Conservation (phyloP, 352 stramenopile genomes). For the Nothophytophthora sp. region DNA sequence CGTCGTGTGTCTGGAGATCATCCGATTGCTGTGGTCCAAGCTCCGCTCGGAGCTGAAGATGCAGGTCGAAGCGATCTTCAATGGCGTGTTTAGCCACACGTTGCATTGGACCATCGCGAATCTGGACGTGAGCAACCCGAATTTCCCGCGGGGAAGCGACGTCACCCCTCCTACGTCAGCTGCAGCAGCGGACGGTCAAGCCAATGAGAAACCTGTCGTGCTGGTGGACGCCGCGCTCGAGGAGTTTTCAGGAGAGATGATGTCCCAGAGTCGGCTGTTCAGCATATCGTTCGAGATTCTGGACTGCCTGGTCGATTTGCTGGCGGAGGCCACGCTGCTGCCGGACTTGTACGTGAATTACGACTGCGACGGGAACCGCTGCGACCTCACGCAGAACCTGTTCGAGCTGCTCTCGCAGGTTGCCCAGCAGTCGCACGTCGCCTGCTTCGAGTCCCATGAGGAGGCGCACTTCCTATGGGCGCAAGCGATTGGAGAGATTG, state of each 20-base stretch:
- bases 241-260: constrained; percentile 62
- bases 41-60: constrained; percentile 75
- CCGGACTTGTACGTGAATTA: constrained; percentile 99
- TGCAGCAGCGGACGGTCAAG: background rate
- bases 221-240: constrained; percentile 55
- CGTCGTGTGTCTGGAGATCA: constrained; percentile 59
- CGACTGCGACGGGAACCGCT: constrained; percentile 98
- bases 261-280: constrained; percentile 55
- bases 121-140: constrained; percentile 61
- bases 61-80: constrained; percentile 78
- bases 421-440: constrained; percentile 57
- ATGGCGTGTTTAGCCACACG: constrained; percentile 67
- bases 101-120: constrained; percentile 70
- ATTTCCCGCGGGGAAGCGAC: constrained; percentile 51
- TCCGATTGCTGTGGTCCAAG: constrained; percentile 78
- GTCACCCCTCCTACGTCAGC: background rate
- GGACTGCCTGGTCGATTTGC: constrained; percentile 96
- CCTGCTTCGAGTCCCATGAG: constrained; percentile 74
- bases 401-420: constrained; percentile 94
- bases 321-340: constrained; percentile 94
- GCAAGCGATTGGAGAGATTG: constrained; percentile 63
- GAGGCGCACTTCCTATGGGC: constrained; percentile 74
- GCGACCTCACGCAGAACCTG: constrained; percentile 88
- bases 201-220: constrained; percentile 13
- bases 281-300: constrained; percentile 75